A percentile compares a stretch with the other conserved stretches of the same genome.
Evolutionary conservation across 2,329 filamentous ascomycete species (phyloP).

Genomic region (Fusarium sp.): DNA sequence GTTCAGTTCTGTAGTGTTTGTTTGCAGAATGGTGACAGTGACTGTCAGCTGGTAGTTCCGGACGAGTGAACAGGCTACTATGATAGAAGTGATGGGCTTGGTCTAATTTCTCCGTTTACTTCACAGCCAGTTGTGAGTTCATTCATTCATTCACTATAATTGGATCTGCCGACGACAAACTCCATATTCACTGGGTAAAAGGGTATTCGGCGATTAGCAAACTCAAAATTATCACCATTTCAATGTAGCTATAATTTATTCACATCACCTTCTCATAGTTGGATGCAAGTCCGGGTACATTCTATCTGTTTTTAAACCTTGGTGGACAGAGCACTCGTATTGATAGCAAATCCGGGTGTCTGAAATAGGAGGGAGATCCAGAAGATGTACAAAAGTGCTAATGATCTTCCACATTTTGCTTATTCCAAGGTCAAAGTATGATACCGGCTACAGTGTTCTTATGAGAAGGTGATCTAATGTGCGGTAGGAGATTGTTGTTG

Average conservation of each 20-base stretch:
- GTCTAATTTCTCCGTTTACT: background rate
- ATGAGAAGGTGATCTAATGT: no score
- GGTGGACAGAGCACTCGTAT: no score
- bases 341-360: no score
- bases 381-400: no score
- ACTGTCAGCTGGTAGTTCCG: constrained; percentile 5
- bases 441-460: no score
- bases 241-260: background rate
- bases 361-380: no score
- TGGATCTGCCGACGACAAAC: background rate
- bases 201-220: background rate
- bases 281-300: no score
- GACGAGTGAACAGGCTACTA: background rate
- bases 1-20: background rate
- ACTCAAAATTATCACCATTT: background rate
- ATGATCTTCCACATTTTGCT: no score
- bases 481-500: no score
- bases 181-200: background rate
- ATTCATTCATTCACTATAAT: background rate
- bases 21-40: constrained; percentile 16
- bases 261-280: background rate
- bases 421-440: no score
- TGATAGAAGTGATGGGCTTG: background rate
- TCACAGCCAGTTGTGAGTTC: background rate
- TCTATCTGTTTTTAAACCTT: no score